phyloP scores from a whole-genome alignment of 2,329 filamentous ascomycete genomes.

The Pleochaeta shiraiana region DNA sequence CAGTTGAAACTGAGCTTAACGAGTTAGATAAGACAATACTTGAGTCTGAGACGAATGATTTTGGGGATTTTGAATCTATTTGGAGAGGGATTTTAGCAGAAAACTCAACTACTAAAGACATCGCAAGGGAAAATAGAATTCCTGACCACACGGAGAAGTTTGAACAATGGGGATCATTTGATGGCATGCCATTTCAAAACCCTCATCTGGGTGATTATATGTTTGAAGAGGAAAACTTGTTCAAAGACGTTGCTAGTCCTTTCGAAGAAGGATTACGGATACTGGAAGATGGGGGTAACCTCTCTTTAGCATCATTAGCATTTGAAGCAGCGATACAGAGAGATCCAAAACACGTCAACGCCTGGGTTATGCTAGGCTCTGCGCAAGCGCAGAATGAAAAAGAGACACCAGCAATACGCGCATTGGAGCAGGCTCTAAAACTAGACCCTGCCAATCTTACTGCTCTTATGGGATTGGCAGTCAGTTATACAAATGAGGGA shows the following conservation, averaged over 20 bases:
- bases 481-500: constrained; percentile 96
- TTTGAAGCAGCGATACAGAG: constrained; percentile 94
- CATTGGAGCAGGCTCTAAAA: constrained; percentile 75
- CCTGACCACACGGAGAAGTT: constrained; percentile 49
- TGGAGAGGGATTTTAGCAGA: constrained; percentile 68
- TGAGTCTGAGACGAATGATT: constrained; percentile 51
- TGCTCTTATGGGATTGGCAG: constrained; percentile 84
- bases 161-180: constrained; percentile 46
- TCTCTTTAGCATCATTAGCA: constrained; percentile 78
- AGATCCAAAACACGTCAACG: constrained; percentile 67
- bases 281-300: constrained; percentile 79
- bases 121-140: constrained; percentile 41
- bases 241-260: constrained; percentile 57
- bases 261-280: constrained; percentile 89
- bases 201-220: constrained; percentile 74
- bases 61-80: constrained; percentile 76
- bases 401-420: constrained; percentile 85
- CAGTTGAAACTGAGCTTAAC: constrained; percentile 45
- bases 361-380: constrained; percentile 80
- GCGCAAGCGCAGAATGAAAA: constrained; percentile 98
- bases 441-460: constrained; percentile 70
- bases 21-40: constrained; percentile 68
- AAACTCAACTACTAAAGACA: constrained; percentile 43
- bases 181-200: constrained; percentile 44
- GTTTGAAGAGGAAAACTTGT: constrained; percentile 88